phyloP scores from a whole-genome alignment of 2,329 filamentous ascomycete species.

The Coniochaeta pulveracea region DNA sequence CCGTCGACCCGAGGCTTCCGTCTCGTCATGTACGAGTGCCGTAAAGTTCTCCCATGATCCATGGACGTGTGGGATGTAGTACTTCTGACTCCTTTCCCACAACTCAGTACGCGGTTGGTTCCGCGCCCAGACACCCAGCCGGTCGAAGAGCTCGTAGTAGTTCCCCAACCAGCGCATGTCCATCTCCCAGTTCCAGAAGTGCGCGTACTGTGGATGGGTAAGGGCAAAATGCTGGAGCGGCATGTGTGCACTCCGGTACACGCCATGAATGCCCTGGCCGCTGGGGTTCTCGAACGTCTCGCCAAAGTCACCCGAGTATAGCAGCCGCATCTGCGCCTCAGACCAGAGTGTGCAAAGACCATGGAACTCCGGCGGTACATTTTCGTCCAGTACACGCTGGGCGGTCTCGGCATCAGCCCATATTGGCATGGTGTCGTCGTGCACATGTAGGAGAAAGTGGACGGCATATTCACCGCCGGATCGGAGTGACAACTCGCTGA shows the following conservation, averaged over 20 bases:
- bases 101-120: slow-evolving; percentile 59
- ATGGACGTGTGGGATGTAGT: slow-evolving; percentile 63
- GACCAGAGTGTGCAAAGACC: slow-evolving; percentile 76
- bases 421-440: slow-evolving; percentile 66
- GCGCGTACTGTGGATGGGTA: slow-evolving; percentile 51
- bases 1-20: slow-evolving; percentile 33
- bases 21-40: slow-evolving; percentile 50
- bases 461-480: slow-evolving; percentile 75
- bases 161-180: slow-evolving; percentile 55
- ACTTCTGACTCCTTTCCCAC: slow-evolving; percentile 68
- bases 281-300: slow-evolving; percentile 50
- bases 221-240: slow-evolving; percentile 54
- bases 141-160: slow-evolving; percentile 63
- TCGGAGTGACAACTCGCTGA: slow-evolving; percentile 65
- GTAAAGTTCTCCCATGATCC: slow-evolving; percentile 64
- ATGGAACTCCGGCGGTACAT: slow-evolving; percentile 65
- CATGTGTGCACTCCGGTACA: slow-evolving; percentile 55
- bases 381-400: slow-evolving; percentile 55
- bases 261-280: slow-evolving; percentile 50
- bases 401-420: slow-evolving; percentile 71
- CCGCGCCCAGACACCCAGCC: slow-evolving; percentile 54
- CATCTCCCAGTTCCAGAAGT: slow-evolving; percentile 64
- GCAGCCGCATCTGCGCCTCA: slow-evolving; percentile 69
- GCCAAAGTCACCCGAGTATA: slow-evolving; percentile 63
- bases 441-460: slow-evolving; percentile 78